These are phyloP conservation scores for Exophiala bonariae DNA, from an alignment of 2,329 filamentous ascomycete species.

Conservation along the genomic window DNA sequence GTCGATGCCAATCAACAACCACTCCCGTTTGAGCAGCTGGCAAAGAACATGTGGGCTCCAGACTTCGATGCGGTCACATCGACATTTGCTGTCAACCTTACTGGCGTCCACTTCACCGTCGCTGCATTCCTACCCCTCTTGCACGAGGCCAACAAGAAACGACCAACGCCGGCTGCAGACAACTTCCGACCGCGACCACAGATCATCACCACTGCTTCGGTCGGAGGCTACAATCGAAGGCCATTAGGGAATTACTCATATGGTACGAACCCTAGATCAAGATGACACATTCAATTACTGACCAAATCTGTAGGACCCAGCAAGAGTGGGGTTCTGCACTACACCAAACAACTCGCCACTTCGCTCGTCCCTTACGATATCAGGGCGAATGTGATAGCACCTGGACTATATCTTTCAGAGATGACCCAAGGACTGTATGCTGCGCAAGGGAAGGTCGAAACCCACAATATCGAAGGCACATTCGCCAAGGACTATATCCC, in stretches of 20 bases:
- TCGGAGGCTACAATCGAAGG: constrained; percentile 44
- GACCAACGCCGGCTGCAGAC: constrained; percentile 31
- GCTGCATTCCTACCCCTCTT: constrained; percentile 43
- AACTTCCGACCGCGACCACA: constrained; percentile 38
- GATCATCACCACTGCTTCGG: constrained; percentile 49
- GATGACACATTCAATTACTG: background rate
- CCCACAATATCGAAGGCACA: constrained; percentile 39
- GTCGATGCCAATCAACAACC: constrained; percentile 22
- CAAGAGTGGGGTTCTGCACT: constrained; percentile 50
- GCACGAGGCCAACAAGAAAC: constrained; percentile 42
- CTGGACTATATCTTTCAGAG: constrained; percentile 60
- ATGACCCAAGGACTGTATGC: constrained; percentile 56
- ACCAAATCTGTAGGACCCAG: too few relatives aligned
- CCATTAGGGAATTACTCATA: constrained; percentile 45
- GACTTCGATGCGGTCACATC: constrained; percentile 34
- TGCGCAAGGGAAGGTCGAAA: constrained; percentile 37
- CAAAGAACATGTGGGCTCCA: constrained; percentile 35
- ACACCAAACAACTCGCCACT: constrained; percentile 52
- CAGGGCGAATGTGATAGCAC: constrained; percentile 51
- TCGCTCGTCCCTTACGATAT: constrained; percentile 42
- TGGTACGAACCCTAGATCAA: constrained; percentile 24
- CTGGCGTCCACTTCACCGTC: constrained; percentile 38
- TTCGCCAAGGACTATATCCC: constrained; percentile 52
- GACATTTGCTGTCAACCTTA: constrained; percentile 38
- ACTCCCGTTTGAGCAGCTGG: constrained; percentile 37